Conservation (phyloP, 768 basidiomycete genomes). For the Lepiota brunneoincarnata region DNA sequence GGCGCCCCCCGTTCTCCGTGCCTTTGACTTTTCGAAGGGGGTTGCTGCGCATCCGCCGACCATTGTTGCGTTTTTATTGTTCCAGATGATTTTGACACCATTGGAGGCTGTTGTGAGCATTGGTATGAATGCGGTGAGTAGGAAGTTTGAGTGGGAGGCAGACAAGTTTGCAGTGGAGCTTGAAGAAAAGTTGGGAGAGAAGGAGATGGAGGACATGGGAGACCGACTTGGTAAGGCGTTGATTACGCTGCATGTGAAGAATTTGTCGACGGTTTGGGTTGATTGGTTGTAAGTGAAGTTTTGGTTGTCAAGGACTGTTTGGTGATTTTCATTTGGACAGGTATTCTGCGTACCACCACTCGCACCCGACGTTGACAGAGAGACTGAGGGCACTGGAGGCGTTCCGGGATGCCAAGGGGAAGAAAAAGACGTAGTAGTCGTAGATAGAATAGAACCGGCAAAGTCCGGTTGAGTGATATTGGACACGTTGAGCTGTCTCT, state of each 20-base stretch:
- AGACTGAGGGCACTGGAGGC: slow-evolving; percentile 77
- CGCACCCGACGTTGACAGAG: slow-evolving; percentile 93
- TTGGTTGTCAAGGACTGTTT: too few relatives aligned
- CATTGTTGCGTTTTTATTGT: slow-evolving; percentile 82
- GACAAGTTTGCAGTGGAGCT: slow-evolving; percentile 84
- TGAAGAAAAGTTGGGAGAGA: slow-evolving; percentile 44
- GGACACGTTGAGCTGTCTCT: neutral
- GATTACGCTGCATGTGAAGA: slow-evolving; percentile 86
- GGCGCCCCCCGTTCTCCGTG: slow-evolving; percentile 71
- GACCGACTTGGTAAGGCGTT: slow-evolving; percentile 81
- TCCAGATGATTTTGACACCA: slow-evolving; percentile 87
- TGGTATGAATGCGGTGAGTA: slow-evolving; percentile 76
- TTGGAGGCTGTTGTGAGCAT: slow-evolving; percentile 72
- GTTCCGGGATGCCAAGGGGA: slow-evolving; percentile 48
- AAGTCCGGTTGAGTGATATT: neutral
- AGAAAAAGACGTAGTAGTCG: slow-evolving; percentile 26
- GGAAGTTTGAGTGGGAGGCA: slow-evolving; percentile 91
- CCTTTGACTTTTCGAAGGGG: slow-evolving; percentile 74
- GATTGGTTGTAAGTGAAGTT: slow-evolving; percentile 97
- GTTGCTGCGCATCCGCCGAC: slow-evolving; percentile 72
- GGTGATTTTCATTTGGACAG: too few relatives aligned
- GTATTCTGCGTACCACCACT: slow-evolving; percentile 96
- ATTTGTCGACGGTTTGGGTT: slow-evolving; percentile 90
- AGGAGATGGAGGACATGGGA: slow-evolving; percentile 81
- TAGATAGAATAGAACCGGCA: slow-evolving; percentile 2